Base-by-base conservation (phyloP, 176 grass and related monocot species). In the Echinochloa phyllopogon region DNA sequence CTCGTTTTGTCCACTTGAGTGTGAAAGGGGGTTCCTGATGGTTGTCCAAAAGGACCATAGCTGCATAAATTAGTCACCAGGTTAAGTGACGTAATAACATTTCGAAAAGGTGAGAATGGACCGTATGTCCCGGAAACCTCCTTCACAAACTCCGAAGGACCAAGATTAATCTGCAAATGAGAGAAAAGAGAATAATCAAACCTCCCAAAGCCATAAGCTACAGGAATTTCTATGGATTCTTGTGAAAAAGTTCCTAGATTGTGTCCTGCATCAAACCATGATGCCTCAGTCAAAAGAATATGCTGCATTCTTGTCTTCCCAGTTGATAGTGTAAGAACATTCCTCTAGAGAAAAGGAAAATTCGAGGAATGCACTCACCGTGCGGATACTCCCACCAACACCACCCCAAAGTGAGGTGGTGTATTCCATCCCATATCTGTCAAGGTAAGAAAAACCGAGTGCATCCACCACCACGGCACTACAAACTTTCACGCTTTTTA, bases 11-110 rank as follows among this genome's bases (percentile, higher is more conserved):
- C 5, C 8, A 41, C 69, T 17, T 7, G 41, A 3, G 47, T 9
- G 4, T 27, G 37, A 17, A 76, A 76, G 25, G 60, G 72, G 7
- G 38, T 77, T n/a, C 83, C 83, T 2, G 8, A 15, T 20, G 14
- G 23, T 10, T 67, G 14, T 1, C 82, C 72, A 6, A 65, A 85
- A n/a, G 61, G 72, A 10, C 83, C 83, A 36, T 85, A 85, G 23
- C 37, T 58, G 1, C 16, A 65, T 20, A 56, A 3, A 29, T 85
- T 85, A 15, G 62, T 77, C 4, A 85, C 73, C 2, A 85, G 17
- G 10, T 0, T 57, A 45, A 85, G 49, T 16, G 83, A 85, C 10
- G 63, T 85, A 10, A 85, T 29, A 40, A 76, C 3, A 18, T 62
- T 38, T 0, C 0, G 25, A 39, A 6, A 13, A 37, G 2, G 2